These are phyloP conservation scores for Trametes sanguinea DNA, from an alignment of 768 basidiomycete species.

Conservation along the genomic window DNA sequence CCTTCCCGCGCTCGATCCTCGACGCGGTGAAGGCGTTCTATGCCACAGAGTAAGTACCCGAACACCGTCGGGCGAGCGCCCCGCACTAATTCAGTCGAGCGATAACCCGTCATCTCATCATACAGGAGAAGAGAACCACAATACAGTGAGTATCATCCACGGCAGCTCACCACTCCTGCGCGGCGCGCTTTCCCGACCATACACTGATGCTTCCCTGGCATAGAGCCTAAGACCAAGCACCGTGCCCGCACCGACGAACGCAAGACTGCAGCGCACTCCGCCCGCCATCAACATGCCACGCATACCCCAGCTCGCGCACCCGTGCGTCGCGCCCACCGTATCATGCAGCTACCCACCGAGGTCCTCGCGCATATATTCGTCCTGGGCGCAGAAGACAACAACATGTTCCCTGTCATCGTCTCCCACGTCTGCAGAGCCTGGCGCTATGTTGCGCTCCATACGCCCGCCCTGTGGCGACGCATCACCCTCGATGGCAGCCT, in stretches of 20 bases:
- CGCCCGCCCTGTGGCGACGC: slow-evolving; percentile 65
- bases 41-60: slow-evolving; percentile 22
- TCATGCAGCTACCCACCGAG: slow-evolving; percentile 62
- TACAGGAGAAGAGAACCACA: slow-evolving; percentile 24
- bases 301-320: slow-evolving; percentile 2
- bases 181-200: neutral
- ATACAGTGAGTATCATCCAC: slow-evolving; percentile 12
- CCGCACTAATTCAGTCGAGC: slow-evolving; percentile 6
- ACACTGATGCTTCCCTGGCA: slow-evolving; percentile 4
- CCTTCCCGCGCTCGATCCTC: slow-evolving; percentile 51
- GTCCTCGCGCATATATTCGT: slow-evolving; percentile 65
- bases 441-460: slow-evolving; percentile 60
- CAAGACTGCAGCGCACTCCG: slow-evolving; percentile 9
- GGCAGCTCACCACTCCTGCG: neutral
- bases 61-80: neutral
- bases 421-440: slow-evolving; percentile 72
- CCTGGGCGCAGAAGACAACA: slow-evolving; percentile 56
- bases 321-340: slow-evolving; percentile 43
- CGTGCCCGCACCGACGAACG: slow-evolving; percentile 12
- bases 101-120: slow-evolving; percentile 6
- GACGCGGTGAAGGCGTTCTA: slow-evolving; percentile 33
- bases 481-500: slow-evolving; percentile 51
- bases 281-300: slow-evolving; percentile 11
- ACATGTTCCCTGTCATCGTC: slow-evolving; percentile 57
- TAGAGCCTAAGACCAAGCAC: slow-evolving; percentile 14